These are phyloP conservation scores for Talaromyces sp. DNA, from an alignment of 2,329 filamentous ascomycete genomes.

Conservation along the genomic window DNA sequence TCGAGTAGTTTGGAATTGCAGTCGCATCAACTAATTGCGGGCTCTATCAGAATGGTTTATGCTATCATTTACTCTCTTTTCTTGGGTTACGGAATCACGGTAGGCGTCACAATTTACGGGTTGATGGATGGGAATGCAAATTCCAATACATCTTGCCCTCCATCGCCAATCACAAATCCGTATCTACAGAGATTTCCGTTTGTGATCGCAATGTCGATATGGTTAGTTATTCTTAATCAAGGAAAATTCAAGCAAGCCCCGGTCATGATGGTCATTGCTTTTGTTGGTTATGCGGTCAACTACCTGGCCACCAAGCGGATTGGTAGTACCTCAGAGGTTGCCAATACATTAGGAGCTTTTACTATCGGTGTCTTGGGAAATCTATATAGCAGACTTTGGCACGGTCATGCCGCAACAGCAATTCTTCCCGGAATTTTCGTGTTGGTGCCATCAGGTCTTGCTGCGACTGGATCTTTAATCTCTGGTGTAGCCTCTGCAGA, in stretches of 20 bases:
- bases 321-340: slow-evolving; percentile 66
- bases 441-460: slow-evolving; percentile 56
- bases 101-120: slow-evolving; percentile 59
- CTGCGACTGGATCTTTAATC: slow-evolving; percentile 52
- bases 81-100: slow-evolving; percentile 65
- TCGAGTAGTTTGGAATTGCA: slow-evolving; percentile 61
- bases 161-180: slow-evolving; percentile 44
- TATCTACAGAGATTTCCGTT: slow-evolving; percentile 60
- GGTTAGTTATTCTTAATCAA: slow-evolving; percentile 73
- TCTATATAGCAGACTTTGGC: slow-evolving; percentile 64
- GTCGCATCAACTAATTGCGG: slow-evolving; percentile 62
- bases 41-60: slow-evolving; percentile 66
- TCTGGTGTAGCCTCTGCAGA: slow-evolving; percentile 52
- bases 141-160: slow-evolving; percentile 41
- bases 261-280: slow-evolving; percentile 67
- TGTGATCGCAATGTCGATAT: slow-evolving; percentile 67
- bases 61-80: slow-evolving; percentile 67
- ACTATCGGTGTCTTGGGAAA: slow-evolving; percentile 73
- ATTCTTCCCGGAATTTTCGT: slow-evolving; percentile 82
- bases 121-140: slow-evolving; percentile 52
- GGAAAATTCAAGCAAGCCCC: slow-evolving; percentile 73
- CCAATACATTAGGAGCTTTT: slow-evolving; percentile 71
- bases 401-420: slow-evolving; percentile 74
- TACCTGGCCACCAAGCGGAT: slow-evolving; percentile 67
- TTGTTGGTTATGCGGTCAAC: slow-evolving; percentile 70